These are phyloP conservation scores for Pyrus bretschneideri DNA, from an alignment of 306 rosid species.

Conservation along the genomic window DNA sequence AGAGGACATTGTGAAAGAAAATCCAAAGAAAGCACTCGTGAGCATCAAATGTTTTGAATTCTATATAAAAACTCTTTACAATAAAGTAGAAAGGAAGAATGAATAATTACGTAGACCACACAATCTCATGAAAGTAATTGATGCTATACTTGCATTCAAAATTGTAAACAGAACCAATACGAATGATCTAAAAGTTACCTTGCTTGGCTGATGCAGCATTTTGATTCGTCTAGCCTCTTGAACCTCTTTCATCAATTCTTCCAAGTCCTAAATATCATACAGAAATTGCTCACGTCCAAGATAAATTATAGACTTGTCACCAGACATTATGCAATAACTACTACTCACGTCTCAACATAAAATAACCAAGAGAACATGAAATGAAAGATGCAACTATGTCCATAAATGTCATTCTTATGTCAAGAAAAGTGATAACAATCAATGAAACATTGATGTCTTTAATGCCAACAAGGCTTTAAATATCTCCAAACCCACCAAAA, in stretches of 20 bases:
- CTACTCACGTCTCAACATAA: not conserved
- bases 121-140: not conserved
- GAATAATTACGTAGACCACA: not conserved
- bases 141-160: not conserved
- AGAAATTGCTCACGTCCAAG: slow-evolving; percentile 21
- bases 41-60: not conserved
- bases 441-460: not conserved
- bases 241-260: slow-evolving; percentile 92
- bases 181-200: slow-evolving; percentile 36
- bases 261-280: slow-evolving; percentile 55
- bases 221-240: slow-evolving; percentile 92
- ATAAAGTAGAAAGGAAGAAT: not conserved
- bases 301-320: not conserved
- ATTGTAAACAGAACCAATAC: not conserved
- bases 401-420: not conserved
- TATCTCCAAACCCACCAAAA: not conserved
- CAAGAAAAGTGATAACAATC: not conserved
- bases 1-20: not conserved
- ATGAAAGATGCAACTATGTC: not conserved
- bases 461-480: not conserved
- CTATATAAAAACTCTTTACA: not conserved
- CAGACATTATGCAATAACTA: not conserved
- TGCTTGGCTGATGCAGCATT: slow-evolving; percentile 98
- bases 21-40: not conserved
- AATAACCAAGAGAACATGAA: not conserved